Base-by-base conservation (phyloP, 805 yeast species). In the Hyphopichia homilentoma region DNA sequence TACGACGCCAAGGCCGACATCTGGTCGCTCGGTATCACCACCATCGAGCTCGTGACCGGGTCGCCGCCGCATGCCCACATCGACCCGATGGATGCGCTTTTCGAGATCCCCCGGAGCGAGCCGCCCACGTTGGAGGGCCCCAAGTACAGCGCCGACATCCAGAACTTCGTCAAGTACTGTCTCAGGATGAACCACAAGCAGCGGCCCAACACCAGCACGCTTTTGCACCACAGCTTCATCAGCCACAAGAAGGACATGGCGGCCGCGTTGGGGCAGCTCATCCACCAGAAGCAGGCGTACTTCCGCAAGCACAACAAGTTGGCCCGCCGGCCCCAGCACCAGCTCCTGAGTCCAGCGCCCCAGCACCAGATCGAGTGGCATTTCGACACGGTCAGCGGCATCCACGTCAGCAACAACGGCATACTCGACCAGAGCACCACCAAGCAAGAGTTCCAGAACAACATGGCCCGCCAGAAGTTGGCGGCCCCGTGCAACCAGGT, bases 1-100 rank as follows among this genome's bases (percentile, higher is more conserved):
- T 88, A 93, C 55, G 73, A 84, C 50, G 84, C 81, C 40, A 84
- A 83, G 48, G 95, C 88, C 1, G 98, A 93, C 52, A 84, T 93
- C 33, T 93, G 98, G 98, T 87, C 96, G 0, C 65, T 88, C 15
- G 98, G 98, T 0, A 90, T 93, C 32, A 89, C 97, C 0, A 78
- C 85, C 1, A 83, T 85, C 47, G 98, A 93, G 58, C 63, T 93
- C 29, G 70, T 84, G 2, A 77, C 79, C 3, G 97, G 97, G 1
- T 59, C 68, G 7, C 95, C 96, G 0, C 98, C 98, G 0, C 65
- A 77, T 34, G 59, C 85, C 1, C 76, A 80, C 16, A 66, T 73
- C 34, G 84, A 81, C 33, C 95, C 96, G 9, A 72, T 82, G 77
- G 79, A 81, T 42, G 86, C 84, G 0, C 64, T 90, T 45, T 72